These are phyloP conservation scores for Marchantia polymorpha DNA, from an alignment of 225 moss, liverwort and hornwort genomes.

Conservation along the genomic window DNA sequence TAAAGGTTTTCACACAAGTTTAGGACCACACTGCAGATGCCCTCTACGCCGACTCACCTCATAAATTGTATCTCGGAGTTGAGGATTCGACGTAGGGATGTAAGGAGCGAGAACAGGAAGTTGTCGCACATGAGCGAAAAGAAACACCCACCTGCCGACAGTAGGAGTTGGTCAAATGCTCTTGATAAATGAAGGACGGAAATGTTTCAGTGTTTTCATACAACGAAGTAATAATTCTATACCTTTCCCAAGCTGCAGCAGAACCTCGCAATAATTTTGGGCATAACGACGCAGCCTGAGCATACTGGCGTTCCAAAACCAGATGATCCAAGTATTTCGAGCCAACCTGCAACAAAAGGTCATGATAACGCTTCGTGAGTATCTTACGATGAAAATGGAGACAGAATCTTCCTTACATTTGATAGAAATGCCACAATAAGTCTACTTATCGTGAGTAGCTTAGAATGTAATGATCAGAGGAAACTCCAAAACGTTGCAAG, in stretches of 20 bases:
- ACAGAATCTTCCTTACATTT: background rate
- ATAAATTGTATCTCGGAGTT: conserved; percentile 94
- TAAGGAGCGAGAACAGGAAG: conserved; percentile 89
- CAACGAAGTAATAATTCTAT: background rate
- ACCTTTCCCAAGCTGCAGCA: conserved; percentile 97
- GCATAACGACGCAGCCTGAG: conserved; percentile 87
- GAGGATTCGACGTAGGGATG: conserved; percentile 79
- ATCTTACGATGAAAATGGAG: background rate
- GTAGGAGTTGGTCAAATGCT: conserved; percentile 16
- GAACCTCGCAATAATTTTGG: conserved; percentile 93
- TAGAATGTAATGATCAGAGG: background rate
- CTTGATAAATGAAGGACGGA: background rate
- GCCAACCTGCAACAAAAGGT: conserved; percentile 59
- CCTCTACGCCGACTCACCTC: conserved; percentile 52
- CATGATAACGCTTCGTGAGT: background rate
- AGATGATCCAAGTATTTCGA: conserved; percentile 94
- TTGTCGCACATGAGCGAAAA: conserved; percentile 96
- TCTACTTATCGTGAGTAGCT: background rate
- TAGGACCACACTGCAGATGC: background rate
- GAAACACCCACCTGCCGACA: conserved; percentile 85
- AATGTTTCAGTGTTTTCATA: background rate
- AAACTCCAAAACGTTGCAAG: background rate
- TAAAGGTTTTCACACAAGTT: background rate
- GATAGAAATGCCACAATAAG: background rate
- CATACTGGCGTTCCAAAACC: conserved; percentile 88